A percentile compares a stretch with the other conserved stretches of the same genome.
phyloP scores from a whole-genome alignment of 768 basidiomycete species.

The Scleroderma citrinum region DNA sequence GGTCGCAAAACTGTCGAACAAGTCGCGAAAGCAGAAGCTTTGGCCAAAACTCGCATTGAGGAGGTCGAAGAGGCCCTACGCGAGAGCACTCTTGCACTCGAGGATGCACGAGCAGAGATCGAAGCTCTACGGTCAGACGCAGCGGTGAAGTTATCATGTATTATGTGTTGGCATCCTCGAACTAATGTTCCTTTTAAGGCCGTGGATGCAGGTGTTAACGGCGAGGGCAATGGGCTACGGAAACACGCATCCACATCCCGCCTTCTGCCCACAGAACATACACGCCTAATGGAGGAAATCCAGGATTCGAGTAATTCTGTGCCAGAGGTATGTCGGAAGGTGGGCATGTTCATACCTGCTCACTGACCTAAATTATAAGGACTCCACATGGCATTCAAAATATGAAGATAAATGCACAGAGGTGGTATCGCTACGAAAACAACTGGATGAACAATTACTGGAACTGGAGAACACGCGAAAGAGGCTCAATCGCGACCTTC shows the following conservation, averaged over 20 bases:
- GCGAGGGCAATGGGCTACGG: constrained; percentile 36
- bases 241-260: constrained; percentile 44
- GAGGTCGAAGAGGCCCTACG: constrained; percentile 88
- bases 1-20: constrained; percentile 62
- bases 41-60: constrained; percentile 59
- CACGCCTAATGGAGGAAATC: constrained; percentile 52
- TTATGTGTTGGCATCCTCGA: not conserved
- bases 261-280: constrained; percentile 45
- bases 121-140: constrained; percentile 72
- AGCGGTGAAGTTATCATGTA: constrained; percentile 36
- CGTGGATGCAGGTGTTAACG: constrained; percentile 45
- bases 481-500: constrained; percentile 52
- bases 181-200: constrained; percentile 8
- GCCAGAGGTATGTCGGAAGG: no score
- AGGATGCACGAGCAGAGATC: constrained; percentile 86
- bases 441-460: constrained; percentile 33
- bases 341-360: no score
- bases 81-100: constrained; percentile 82
- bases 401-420: constrained; percentile 28
- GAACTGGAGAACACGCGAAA: constrained; percentile 57
- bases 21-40: constrained; percentile 53
- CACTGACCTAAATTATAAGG: no score
- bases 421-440: constrained; percentile 24
- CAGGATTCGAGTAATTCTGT: constrained; percentile 44
- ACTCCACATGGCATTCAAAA: constrained; percentile 21